These are phyloP conservation scores for Zygosaccharomyces sapae DNA, from an alignment of 1,139 yeast genomes.

Conservation along the genomic window DNA sequence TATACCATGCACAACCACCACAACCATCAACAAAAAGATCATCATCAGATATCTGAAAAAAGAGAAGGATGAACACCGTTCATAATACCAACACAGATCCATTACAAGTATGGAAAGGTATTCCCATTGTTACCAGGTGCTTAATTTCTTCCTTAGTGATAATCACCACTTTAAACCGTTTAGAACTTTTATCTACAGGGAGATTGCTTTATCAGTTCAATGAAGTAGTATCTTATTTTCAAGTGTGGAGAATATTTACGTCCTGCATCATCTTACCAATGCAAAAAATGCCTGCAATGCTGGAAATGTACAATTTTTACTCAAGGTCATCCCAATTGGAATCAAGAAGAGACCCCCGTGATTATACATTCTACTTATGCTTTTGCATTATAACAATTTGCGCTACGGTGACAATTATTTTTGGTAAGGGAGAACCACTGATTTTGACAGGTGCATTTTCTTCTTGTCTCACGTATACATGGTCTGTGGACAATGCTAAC, in stretches of 20 bases:
- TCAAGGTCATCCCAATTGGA: slow-evolving; percentile 30
- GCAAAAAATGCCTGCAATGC: slow-evolving; percentile 27
- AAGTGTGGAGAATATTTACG: slow-evolving; percentile 31
- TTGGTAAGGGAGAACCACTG: slow-evolving; percentile 17
- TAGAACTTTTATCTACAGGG: slow-evolving; percentile 8
- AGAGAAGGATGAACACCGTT: slow-evolving; percentile 2
- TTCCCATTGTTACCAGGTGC: slow-evolving; percentile 16
- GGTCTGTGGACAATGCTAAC: slow-evolving; percentile 34
- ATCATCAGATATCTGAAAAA: background rate
- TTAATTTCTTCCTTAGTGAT: slow-evolving; percentile 12
- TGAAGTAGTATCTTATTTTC: slow-evolving; percentile 7
- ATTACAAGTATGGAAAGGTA: slow-evolving; percentile 8
- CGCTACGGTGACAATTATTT: slow-evolving; percentile 14
- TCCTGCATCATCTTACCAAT: slow-evolving; percentile 26
- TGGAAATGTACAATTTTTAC: slow-evolving; percentile 30
- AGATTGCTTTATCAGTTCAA: slow-evolving; percentile 11
- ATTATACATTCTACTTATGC: slow-evolving; percentile 28
- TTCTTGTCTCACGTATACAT: slow-evolving; percentile 30
- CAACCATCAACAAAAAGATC: background rate
- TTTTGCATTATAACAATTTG: slow-evolving; percentile 23
- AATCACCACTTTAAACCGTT: slow-evolving; percentile 11
- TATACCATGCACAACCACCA: background rate
- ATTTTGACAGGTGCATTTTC: slow-evolving; percentile 26
- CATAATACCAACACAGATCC: slow-evolving; percentile 8
- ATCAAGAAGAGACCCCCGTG: slow-evolving; percentile 20